phyloP scores from a whole-genome alignment of 2,329 filamentous ascomycete genomes.

The Clarireedia monteithiana region DNA sequence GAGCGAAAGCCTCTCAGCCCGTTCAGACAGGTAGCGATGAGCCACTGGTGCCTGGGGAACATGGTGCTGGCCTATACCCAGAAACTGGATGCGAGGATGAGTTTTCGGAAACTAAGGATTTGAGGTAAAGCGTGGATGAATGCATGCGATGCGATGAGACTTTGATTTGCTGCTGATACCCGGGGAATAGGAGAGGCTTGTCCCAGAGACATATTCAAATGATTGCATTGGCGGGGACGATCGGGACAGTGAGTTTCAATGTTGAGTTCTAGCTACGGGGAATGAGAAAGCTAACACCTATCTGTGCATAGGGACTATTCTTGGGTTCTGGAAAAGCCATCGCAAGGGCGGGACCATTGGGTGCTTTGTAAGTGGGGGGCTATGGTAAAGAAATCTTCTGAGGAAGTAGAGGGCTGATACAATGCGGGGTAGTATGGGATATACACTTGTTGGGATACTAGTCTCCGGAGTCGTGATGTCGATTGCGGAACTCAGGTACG shows the following conservation, averaged over 20 bases:
- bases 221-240: constrained; percentile 36
- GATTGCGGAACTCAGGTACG: constrained; percentile 41
- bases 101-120: constrained; percentile 6
- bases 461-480: constrained; percentile 42
- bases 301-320: constrained; percentile 12
- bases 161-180: not conserved
- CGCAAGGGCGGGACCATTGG: constrained; percentile 42
- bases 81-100: not conserved
- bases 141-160: not conserved
- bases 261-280: not conserved
- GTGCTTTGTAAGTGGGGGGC: constrained; percentile 32
- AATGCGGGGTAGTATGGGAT: not conserved
- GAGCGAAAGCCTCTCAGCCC: not conserved
- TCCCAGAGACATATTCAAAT: constrained; percentile 36
- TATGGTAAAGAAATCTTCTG: not conserved
- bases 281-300: not conserved
- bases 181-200: constrained; percentile 20
- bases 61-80: not conserved
- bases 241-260: constrained; percentile 29
- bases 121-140: not conserved
- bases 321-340: constrained; percentile 40
- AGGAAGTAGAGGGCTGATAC: not conserved
- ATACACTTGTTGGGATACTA: constrained; percentile 30
- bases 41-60: not conserved
- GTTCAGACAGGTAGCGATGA: not conserved